phyloP scores from a whole-genome alignment of 306 rosid genomes.

The Acmispon strigosus region DNA sequence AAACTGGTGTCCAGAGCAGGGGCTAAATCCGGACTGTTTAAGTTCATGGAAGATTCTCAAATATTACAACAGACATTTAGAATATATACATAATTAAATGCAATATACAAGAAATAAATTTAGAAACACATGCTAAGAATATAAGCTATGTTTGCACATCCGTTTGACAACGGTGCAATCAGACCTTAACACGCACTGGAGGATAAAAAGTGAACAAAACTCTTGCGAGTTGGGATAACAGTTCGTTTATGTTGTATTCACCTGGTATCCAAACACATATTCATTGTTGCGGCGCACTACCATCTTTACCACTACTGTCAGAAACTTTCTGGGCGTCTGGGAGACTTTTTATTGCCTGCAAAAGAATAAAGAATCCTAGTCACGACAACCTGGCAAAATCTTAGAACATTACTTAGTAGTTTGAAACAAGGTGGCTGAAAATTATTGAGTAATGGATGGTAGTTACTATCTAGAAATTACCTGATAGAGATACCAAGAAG shows the following conservation, averaged over 20 bases:
- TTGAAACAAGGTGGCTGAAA: neutral
- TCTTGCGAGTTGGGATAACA: too few species aligned
- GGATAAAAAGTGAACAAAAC: too few species aligned
- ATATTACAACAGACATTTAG: neutral
- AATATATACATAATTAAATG: neutral
- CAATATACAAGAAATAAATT: neutral
- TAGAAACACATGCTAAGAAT: neutral
- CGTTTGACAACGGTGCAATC: too few species aligned
- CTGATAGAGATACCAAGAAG: constrained; percentile 80
- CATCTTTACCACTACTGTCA: constrained; percentile 6
- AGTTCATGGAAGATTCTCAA: neutral
- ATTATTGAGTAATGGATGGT: neutral
- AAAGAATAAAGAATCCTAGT: neutral
- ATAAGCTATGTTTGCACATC: too few species aligned
- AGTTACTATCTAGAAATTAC: constrained; percentile 25
- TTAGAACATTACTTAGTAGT: neutral
- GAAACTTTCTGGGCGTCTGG: constrained; percentile 33
- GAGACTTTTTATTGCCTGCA: constrained; percentile 54
- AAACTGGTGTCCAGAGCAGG: neutral
- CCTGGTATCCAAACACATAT: too few species aligned
- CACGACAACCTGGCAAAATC: neutral
- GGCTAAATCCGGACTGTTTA: neutral
- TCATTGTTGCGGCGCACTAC: constrained; percentile 21
- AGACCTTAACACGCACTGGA: too few species aligned
- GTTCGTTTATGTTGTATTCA: too few species aligned